phyloP scores from a whole-genome alignment of 1,284 basidiomycete species.

The Irpex rosettiformis region DNA sequence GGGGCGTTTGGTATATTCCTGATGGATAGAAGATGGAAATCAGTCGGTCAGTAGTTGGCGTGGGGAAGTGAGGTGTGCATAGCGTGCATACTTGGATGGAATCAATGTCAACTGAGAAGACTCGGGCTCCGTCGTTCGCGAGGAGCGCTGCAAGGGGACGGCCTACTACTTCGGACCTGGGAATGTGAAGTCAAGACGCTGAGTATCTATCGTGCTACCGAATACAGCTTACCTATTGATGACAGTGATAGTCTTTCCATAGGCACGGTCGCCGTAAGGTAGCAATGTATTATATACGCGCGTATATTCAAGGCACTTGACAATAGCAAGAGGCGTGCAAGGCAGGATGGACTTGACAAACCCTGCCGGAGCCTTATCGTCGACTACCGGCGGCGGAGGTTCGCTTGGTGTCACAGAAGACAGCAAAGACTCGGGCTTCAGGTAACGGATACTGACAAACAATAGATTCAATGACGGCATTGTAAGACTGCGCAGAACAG shows the following conservation, averaged over 20 bases:
- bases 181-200: background rate
- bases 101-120: constrained; percentile 93
- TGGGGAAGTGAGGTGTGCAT: constrained; percentile 5
- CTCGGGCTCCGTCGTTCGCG: constrained; percentile 93
- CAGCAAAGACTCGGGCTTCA: constrained; percentile 61
- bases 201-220: background rate
- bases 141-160: constrained; percentile 91
- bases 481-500: constrained; percentile 20
- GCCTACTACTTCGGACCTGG: constrained; percentile 93
- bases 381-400: constrained; percentile 35
- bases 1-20: constrained; percentile 92
- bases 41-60: background rate
- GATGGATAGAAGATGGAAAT: background rate
- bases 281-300: constrained; percentile 93
- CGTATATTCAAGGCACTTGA: constrained; percentile 89
- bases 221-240: constrained; percentile 73
- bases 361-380: constrained; percentile 71
- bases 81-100: constrained; percentile 69
- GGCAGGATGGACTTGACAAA: constrained; percentile 94
- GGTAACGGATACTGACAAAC: constrained; percentile 68
- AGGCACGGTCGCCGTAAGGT: constrained; percentile 92
- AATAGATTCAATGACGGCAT: background rate
- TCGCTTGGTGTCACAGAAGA: constrained; percentile 41
- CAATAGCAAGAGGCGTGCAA: constrained; percentile 95
- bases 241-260: constrained; percentile 91